Evolutionary conservation across 2,329 filamentous ascomycete genomes (phyloP).

Genomic region (Tolypocladium capitatum): DNA sequence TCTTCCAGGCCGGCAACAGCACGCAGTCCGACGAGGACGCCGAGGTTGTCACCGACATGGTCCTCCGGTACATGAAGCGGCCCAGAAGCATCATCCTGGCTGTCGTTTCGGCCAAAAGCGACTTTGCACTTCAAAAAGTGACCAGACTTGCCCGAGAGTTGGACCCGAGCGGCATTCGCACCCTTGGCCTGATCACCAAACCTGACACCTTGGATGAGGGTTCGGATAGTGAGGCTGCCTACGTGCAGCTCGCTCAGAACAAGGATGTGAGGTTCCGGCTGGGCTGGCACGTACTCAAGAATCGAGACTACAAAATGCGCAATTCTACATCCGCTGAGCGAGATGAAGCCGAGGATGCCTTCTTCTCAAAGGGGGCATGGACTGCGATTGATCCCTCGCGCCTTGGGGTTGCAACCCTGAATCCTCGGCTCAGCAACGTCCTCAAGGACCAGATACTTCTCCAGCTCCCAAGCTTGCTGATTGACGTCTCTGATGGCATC

Average conservation of each 20-base stretch:
- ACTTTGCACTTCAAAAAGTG: conserved; percentile 45
- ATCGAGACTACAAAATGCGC: conserved; percentile 21
- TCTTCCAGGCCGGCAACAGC: conserved; percentile 36
- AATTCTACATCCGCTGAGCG: conserved; percentile 18
- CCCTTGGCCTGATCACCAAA: conserved; percentile 44
- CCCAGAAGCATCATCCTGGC: conserved; percentile 46
- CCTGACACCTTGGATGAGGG: conserved; percentile 24
- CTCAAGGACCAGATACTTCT: conserved; percentile 31
- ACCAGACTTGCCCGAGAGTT: conserved; percentile 25
- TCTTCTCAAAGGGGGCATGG: conserved; percentile 31
- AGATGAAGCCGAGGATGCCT: conserved; percentile 24
- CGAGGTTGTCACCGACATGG: conserved; percentile 30
- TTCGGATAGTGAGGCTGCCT: conserved; percentile 26
- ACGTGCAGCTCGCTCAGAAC: conserved; percentile 29
- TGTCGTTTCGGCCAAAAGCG: conserved; percentile 39
- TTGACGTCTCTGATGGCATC: conserved; percentile 26
- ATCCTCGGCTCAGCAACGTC: conserved; percentile 34
- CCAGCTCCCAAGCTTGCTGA: conserved; percentile 31
- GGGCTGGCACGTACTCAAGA: conserved; percentile 40
- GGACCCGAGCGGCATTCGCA: conserved; percentile 23
- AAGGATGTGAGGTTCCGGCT: conserved; percentile 31
- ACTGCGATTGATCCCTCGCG: conserved; percentile 15
- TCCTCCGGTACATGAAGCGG: conserved; percentile 41
- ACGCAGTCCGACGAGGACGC: conserved; percentile 30
- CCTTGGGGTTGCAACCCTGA: conserved; percentile 35